Evolutionary conservation across 495 filamentous ascomycete genomes (phyloP), one percentile per base, ranked within the genome.

Genomic region (Xylaria venustula): DNA sequence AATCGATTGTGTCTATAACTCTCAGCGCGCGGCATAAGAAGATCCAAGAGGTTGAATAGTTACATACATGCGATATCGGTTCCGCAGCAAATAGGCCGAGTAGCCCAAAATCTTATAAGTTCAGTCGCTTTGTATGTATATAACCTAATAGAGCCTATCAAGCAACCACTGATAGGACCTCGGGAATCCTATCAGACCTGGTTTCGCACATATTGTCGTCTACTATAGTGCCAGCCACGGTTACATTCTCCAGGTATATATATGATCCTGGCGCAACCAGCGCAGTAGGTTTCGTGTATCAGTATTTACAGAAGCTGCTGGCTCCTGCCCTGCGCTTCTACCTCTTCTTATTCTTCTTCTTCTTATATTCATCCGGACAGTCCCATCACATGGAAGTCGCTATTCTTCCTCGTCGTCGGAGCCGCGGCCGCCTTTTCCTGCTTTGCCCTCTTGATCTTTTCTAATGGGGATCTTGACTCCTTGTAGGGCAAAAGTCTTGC

Each of bases 381-480:
- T 44, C 26, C n/a, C 23, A 6, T 64, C 60, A 69, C 30, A 7
- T 7, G 22, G 4, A 22, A 42, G 15, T 11, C 26, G 66, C 15
- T 75, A 75, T 23, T 85, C 82, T 23, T 86, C 88, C 42, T 88
- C 85, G n/a, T 85, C 86, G 28, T 87, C 85, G 19, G 84, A 84
- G 51, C 81, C 80, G 45, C 83, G 79, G 48, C 86, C 84, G 51
- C 79, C 83, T 51, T 60, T 58, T 1, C 62, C 60, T 12, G 81
- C 70, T 2, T 81, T 81, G 61, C 88, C 86, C 15, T 85, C 79
- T 2, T 88, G 88, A 64, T 96, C 92, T 75, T 96, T 96, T 8
- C 92, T 80, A 44, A 97, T 96, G 0, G 92, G 92, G 17, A 97
- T 96, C 75, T 97, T 97, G 74, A 96, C 93, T n/a, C 94, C 94